Evolutionary conservation across 2,329 filamentous ascomycete species (phyloP).

Genomic region (Trichoderma gracile): DNA sequence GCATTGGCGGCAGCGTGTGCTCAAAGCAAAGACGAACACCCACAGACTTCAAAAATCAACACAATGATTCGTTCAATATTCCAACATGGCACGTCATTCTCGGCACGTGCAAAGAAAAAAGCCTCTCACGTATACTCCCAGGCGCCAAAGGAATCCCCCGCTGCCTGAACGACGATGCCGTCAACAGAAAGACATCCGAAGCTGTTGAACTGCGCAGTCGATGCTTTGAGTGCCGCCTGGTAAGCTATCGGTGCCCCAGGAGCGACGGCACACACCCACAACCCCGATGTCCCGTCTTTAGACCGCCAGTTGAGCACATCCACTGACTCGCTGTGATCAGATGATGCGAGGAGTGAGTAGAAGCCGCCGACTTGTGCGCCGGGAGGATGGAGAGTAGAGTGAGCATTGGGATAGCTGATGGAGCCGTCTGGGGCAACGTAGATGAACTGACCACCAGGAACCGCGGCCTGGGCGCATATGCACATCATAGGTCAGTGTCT

Average conservation of each 20-base stretch:
- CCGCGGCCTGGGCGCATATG: conserved; percentile 45
- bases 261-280: conserved; percentile 35
- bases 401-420: conserved; percentile 57
- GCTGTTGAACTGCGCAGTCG: conserved; percentile 30
- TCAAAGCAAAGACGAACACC: no score
- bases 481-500: not conserved
- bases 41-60: not conserved
- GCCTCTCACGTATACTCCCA: conserved; percentile 49
- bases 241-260: conserved; percentile 24
- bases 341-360: conserved; percentile 34
- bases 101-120: no score
- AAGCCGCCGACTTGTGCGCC: conserved; percentile 56
- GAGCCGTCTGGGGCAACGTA: conserved; percentile 57
- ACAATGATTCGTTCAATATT: no score
- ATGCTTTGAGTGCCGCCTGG: conserved; percentile 34
- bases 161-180: conserved; percentile 37
- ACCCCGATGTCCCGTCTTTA: conserved; percentile 28
- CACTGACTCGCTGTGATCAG: conserved; percentile 31
- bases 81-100: not conserved
- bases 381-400: conserved; percentile 53
- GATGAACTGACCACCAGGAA: conserved; percentile 64
- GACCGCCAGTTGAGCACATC: conserved; percentile 33
- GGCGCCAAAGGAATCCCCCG: conserved; percentile 36
- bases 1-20: no score
- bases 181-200: conserved; percentile 38